Percentiles rank a stretch among this genome's conserved stretches.
Conservation (phyloP, 2,329 filamentous ascomycete genomes). For the Dichotomopilus funicola region DNA sequence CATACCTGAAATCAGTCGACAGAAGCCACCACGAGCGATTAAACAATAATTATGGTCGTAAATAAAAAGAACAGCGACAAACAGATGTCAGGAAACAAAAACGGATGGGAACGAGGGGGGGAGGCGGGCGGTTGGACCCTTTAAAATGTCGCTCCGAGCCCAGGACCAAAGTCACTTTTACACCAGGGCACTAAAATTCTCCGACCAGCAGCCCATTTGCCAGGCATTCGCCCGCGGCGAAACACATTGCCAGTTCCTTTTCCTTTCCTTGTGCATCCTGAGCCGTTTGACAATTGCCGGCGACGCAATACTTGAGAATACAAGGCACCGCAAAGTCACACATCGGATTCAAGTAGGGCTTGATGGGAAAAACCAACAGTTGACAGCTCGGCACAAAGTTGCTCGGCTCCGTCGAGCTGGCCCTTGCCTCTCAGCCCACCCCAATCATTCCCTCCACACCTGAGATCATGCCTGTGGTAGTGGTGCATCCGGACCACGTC, state of each 20-base stretch:
- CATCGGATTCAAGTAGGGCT: too few species aligned
- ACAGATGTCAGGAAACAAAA: conserved; percentile 3
- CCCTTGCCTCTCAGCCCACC: too few species aligned
- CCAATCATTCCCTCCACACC: too few species aligned
- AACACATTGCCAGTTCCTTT: conserved; percentile 10
- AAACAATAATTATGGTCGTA: neutral
- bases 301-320: neutral
- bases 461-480: neutral
- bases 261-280: conserved; percentile 3
- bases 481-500: conserved; percentile 12
- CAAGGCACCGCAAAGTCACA: neutral
- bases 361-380: too few species aligned
- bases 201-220: conserved; percentile 19
- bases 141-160: conserved; percentile 25
- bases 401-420: too few species aligned
- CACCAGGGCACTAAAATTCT: conserved; percentile 26
- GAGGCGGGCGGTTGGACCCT: conserved; percentile 24
- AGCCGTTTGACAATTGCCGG: neutral
- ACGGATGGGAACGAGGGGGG: conserved; percentile 16
- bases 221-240: conserved; percentile 19
- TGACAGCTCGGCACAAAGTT: too few species aligned
- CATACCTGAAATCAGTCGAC: conserved; percentile 3
- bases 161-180: conserved; percentile 25
- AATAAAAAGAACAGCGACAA: neutral
- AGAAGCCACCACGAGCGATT: conserved; percentile 15